Base-by-base conservation (phyloP, 2,329 filamentous ascomycete species). In the Botrytis tulipae region DNA sequence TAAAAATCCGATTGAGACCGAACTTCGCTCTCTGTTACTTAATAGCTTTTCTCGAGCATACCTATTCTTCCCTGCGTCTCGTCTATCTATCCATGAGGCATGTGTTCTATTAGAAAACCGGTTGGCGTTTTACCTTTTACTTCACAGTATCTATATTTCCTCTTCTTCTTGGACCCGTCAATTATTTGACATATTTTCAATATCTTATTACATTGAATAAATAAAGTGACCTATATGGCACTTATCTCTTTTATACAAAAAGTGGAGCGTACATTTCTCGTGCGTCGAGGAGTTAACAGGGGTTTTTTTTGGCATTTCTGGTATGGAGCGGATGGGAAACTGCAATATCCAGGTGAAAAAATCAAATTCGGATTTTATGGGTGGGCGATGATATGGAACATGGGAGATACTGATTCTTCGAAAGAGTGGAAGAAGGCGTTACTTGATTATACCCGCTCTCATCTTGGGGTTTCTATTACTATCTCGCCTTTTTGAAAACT, bases 41-140 rank as follows among this genome's bases (percentile, higher is more conserved):
- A 14, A 40, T 57, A 22, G 20, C 40, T 68, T 40, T 57, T 42
- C 40, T 57, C 16, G 9, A 57, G 65, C 35, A 68, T 42, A 42
- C 46, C 40, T 42, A 42, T 68, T 40, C 51, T 32, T 68, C 37
- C 29, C 25, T 29, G 35, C 48, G 42, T 42, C 65, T 18, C 22
- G 22, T 16, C 29, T 48, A 22, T 68, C 37, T 57, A 68, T 42
- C 35, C n/a, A 40, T 18, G 65, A 37, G 35, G 18, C 25, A 57
- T 29, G 44, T 67, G 65, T 68, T 68, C 65, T 54, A 68, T 68
- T 68, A 68, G 65, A 68, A 68, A 68, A 68, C 16, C 25, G 46
- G 46, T 51, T 57, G 65, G 65, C 35, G 46, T 54, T 65, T 46
- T 32, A 46, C 25, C 18, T 54, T 65, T 65, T 3, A 46, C 65